A percentile compares a stretch with the other conserved stretches of the same genome.
These are phyloP conservation scores for Scedosporium dehoogii DNA, from an alignment of 2,329 filamentous ascomycete species.

Conservation along the genomic window DNA sequence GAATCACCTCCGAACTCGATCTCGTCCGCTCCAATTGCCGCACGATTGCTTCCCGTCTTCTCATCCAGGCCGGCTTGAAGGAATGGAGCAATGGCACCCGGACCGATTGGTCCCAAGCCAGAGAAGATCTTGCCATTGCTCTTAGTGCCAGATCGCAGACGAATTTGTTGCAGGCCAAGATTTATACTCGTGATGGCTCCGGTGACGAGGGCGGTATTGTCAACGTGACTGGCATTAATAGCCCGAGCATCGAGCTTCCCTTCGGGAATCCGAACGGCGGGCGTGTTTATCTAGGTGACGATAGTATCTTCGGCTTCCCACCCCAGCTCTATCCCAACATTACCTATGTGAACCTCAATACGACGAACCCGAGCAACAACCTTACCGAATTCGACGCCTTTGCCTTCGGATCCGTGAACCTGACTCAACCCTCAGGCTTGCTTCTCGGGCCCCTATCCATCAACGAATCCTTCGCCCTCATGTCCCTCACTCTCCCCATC, in stretches of 20 bases:
- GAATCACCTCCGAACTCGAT: slow-evolving; percentile 68
- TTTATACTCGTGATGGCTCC: slow-evolving; percentile 61
- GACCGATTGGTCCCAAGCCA: slow-evolving; percentile 51
- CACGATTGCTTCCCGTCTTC: slow-evolving; percentile 58
- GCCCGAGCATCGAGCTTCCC: slow-evolving; percentile 49
- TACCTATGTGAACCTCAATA: slow-evolving; percentile 44
- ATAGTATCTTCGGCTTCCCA: slow-evolving; percentile 65
- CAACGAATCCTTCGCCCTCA: slow-evolving; percentile 62
- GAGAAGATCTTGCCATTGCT: slow-evolving; percentile 60
- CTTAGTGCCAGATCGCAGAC: slow-evolving; percentile 49
- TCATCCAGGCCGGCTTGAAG: slow-evolving; percentile 44
- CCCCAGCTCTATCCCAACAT: slow-evolving; percentile 68
- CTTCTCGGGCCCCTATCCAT: slow-evolving; percentile 66
- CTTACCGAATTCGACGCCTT: slow-evolving; percentile 38
- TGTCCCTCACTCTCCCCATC: slow-evolving; percentile 76
- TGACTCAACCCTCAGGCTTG: slow-evolving; percentile 46
- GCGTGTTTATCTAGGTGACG: slow-evolving; percentile 50
- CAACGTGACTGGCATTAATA: slow-evolving; percentile 47
- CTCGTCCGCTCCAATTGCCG: slow-evolving; percentile 67
- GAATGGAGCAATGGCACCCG: slow-evolving; percentile 46
- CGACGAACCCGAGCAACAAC: slow-evolving; percentile 30
- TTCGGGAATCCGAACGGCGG: slow-evolving; percentile 48
- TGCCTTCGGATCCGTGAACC: slow-evolving; percentile 37
- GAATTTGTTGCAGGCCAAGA: slow-evolving; percentile 57
- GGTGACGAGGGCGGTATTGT: slow-evolving; percentile 47